phyloP scores from a whole-genome alignment of 768 basidiomycete species.

The Russula foetens region DNA sequence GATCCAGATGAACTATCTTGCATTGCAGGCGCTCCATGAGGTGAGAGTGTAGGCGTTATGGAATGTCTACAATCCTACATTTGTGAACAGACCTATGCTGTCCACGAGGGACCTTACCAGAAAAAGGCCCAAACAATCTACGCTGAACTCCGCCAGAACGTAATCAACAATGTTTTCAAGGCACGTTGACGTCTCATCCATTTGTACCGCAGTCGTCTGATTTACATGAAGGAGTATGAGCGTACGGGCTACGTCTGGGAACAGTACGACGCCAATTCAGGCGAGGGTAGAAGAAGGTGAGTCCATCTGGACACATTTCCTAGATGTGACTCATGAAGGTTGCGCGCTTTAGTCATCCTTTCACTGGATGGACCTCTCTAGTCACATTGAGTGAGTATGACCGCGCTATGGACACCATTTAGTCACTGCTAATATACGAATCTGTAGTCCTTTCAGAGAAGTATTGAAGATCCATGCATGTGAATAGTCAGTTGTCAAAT shows the following conservation, averaged over 20 bases:
- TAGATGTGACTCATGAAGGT: constrained; percentile 5
- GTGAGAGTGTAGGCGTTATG: constrained; percentile 30
- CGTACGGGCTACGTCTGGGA: constrained; percentile 96
- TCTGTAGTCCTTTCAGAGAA: constrained; percentile 58
- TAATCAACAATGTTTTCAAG: constrained; percentile 78
- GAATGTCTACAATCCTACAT: background rate
- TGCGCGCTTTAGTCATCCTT: constrained; percentile 62
- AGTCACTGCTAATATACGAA: constrained; percentile 12
- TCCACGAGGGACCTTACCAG: constrained; percentile 74
- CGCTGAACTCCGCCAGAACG: constrained; percentile 64
- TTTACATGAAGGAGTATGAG: constrained; percentile 63
- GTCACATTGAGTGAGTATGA: constrained; percentile 70
- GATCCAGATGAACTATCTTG: constrained; percentile 96
- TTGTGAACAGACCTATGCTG: constrained; percentile 60
- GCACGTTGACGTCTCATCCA: constrained; percentile 27
- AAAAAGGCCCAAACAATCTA: constrained; percentile 72
- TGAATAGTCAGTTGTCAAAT: background rate
- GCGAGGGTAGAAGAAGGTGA: constrained; percentile 81
- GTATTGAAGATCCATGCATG: no score
- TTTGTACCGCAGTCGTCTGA: background rate
- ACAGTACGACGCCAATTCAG: constrained; percentile 82
- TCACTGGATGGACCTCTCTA: constrained; percentile 95
- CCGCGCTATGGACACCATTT: background rate
- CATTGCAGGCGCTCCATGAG: constrained; percentile 69
- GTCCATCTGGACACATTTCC: background rate